Conservation (phyloP, 2,329 filamentous ascomycete genomes). For the Aspergillus awamori region DNA sequence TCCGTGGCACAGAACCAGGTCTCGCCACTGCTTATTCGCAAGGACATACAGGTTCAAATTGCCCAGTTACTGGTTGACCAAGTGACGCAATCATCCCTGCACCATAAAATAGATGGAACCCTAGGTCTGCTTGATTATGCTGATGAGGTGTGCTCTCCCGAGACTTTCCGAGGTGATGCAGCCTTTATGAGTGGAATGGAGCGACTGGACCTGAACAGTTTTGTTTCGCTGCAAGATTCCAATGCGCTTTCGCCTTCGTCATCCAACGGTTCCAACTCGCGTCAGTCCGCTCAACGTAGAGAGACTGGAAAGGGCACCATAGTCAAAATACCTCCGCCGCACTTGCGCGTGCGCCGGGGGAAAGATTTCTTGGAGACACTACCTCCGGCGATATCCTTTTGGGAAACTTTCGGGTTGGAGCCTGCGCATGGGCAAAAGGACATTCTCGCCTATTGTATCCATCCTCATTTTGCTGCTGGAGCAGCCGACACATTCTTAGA, state of each 20-base stretch:
- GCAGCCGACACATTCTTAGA: conserved; percentile 56
- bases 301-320: conserved; percentile 38
- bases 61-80: conserved; percentile 48
- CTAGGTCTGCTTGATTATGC: conserved; percentile 34
- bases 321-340: conserved; percentile 52
- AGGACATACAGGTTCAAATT: conserved; percentile 42
- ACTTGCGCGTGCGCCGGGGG: conserved; percentile 58
- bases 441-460: conserved; percentile 60
- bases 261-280: conserved; percentile 17
- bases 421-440: conserved; percentile 60
- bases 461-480: conserved; percentile 52
- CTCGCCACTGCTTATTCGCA: conserved; percentile 36
- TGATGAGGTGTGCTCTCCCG: conserved; percentile 27
- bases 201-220: conserved; percentile 41
- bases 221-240: conserved; percentile 38
- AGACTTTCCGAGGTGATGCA: conserved; percentile 33
- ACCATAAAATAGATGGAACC: conserved; percentile 35
- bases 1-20: conserved; percentile 37
- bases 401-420: conserved; percentile 63
- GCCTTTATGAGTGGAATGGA: conserved; percentile 33
- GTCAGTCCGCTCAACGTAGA: conserved; percentile 30
- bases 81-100: conserved; percentile 49
- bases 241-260: conserved; percentile 17
- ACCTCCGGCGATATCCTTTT: conserved; percentile 60
- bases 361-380: conserved; percentile 58